Conservation (phyloP, 2,329 filamentous ascomycete species). For the Talaromyces funiculosus region DNA sequence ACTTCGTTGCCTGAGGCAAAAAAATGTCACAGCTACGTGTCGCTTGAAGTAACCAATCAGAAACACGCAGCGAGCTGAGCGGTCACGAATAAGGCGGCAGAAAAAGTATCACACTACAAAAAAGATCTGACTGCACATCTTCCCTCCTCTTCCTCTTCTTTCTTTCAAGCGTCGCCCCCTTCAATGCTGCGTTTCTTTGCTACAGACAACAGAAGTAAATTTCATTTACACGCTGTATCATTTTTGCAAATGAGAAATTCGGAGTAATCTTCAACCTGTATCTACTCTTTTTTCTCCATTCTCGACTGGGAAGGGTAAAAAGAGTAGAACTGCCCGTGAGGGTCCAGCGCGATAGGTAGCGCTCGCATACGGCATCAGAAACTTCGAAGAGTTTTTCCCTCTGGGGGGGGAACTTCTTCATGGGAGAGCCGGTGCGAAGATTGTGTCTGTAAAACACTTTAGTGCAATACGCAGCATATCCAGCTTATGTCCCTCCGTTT, state of each 20-base stretch:
- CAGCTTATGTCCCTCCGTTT: slow-evolving; percentile 9
- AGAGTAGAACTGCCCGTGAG: slow-evolving; percentile 65
- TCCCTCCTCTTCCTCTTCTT: slow-evolving; percentile 29
- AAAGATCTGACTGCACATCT: slow-evolving; percentile 13
- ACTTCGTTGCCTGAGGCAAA: background rate
- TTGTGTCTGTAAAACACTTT: slow-evolving; percentile 78
- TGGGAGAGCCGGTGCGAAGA: slow-evolving; percentile 94
- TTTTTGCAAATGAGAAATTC: slow-evolving; percentile 93
- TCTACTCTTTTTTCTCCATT: slow-evolving; percentile 22
- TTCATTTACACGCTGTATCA: slow-evolving; percentile 23
- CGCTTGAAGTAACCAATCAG: background rate
- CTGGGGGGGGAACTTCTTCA: slow-evolving; percentile 48
- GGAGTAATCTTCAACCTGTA: slow-evolving; percentile 77
- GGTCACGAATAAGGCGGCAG: background rate
- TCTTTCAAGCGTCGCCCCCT: slow-evolving; percentile 69
- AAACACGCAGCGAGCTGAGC: background rate
- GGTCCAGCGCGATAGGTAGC: slow-evolving; percentile 66
- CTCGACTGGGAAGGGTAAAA: background rate
- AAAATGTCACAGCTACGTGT: background rate
- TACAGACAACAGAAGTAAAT: slow-evolving; percentile 63
- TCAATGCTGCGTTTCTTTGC: slow-evolving; percentile 96
- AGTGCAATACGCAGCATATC: slow-evolving; percentile 93
- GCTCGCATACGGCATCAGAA: slow-evolving; percentile 84
- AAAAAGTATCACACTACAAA: slow-evolving; percentile 14
- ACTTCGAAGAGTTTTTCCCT: slow-evolving; percentile 58